A percentile compares a stretch with the other conserved stretches of the same genome.
Conservation (phyloP, 148 eudicot species). For the Vaccinium vitisidaea region DNA sequence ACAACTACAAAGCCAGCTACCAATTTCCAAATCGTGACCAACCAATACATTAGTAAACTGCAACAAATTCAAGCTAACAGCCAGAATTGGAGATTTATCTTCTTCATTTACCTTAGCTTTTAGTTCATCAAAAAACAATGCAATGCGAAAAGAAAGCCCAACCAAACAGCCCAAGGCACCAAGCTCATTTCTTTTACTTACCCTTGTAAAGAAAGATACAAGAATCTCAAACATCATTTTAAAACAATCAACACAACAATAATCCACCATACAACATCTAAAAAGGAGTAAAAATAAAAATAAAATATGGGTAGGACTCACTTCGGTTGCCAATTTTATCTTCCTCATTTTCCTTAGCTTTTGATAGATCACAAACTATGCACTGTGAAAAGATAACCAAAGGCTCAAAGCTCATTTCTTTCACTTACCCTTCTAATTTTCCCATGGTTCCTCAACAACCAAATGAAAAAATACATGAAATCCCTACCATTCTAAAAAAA, state of each 20-base stretch:
- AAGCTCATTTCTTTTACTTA: conserved; percentile 4
- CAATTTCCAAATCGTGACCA: not conserved
- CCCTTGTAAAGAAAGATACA: not conserved
- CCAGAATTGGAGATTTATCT: not conserved
- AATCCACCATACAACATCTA: too few relatives aligned
- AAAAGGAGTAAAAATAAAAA: too few relatives aligned
- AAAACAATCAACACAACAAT: too few relatives aligned
- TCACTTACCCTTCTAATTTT: not conserved
- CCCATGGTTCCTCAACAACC: conserved; percentile 1
- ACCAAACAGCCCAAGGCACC: not conserved
- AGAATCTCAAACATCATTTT: too few relatives aligned
- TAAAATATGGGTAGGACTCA: too few relatives aligned
- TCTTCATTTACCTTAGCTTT: not conserved
- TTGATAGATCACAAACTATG: not conserved
- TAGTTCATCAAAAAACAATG: not conserved
- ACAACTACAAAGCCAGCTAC: not conserved
- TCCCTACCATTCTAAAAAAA: not conserved
- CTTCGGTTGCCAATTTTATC: not conserved
- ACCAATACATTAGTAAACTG: not conserved
- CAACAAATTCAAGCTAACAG: not conserved
- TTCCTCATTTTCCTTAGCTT: not conserved
- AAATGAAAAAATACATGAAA: not conserved
- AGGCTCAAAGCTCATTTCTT: not conserved
- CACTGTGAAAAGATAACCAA: not conserved
- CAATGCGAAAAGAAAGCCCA: not conserved